Evolutionary conservation across 192 early-diverging fungal genomes (phyloP).

Genomic region (Globomyces pollinis-pini): DNA sequence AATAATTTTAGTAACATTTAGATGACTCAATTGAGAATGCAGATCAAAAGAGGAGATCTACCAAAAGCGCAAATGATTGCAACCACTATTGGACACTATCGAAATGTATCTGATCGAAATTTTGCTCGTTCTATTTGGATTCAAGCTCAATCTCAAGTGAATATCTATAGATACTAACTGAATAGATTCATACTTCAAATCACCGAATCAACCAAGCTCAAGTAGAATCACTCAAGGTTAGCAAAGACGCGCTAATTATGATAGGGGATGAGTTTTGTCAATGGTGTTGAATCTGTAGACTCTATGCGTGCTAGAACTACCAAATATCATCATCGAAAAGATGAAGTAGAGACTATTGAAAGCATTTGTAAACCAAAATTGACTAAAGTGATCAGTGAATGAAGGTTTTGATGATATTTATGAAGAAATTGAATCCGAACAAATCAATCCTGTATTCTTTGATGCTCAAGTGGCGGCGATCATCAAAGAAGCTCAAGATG

Average conservation of each 20-base stretch:
- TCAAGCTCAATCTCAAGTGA: slow-evolving; percentile 31
- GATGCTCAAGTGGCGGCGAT: slow-evolving; percentile 28
- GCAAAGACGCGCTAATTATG: background rate
- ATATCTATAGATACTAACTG: too few species aligned
- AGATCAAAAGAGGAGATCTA: slow-evolving; percentile 28
- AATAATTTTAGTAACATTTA: background rate
- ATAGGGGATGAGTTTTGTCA: slow-evolving; percentile 31
- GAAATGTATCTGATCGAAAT: slow-evolving; percentile 29
- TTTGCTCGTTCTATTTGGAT: slow-evolving; percentile 34
- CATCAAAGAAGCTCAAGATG: slow-evolving; percentile 24
- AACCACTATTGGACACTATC: slow-evolving; percentile 27
- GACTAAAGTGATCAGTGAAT: too few species aligned
- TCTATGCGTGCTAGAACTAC: slow-evolving; percentile 16
- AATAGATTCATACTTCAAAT: slow-evolving; percentile 35
- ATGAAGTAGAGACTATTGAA: slow-evolving; percentile 39
- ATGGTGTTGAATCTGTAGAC: slow-evolving; percentile 22
- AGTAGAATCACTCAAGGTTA: background rate
- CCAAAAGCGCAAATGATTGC: slow-evolving; percentile 38
- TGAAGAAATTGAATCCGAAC: slow-evolving; percentile 25
- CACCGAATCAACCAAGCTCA: slow-evolving; percentile 34
- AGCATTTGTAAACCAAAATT: background rate
- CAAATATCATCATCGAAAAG: slow-evolving; percentile 31
- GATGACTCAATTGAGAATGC: slow-evolving; percentile 27
- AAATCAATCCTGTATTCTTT: slow-evolving; percentile 15
- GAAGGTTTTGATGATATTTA: slow-evolving; percentile 43